Evolutionary conservation across 2,329 filamentous ascomycete genomes (phyloP).

Genomic region (Aureobasidium uvarum): DNA sequence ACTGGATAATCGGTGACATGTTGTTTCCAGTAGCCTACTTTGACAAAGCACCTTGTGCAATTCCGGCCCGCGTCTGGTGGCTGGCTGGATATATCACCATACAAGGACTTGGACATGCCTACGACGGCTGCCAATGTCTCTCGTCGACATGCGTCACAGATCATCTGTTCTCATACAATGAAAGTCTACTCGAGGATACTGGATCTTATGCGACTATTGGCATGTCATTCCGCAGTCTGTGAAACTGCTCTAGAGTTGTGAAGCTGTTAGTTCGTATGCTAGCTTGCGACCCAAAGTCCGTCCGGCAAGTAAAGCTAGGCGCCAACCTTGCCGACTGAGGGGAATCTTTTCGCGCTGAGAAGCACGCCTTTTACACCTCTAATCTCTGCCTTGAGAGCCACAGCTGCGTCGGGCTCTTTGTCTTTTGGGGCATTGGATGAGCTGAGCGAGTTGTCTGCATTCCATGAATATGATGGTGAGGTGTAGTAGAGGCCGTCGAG

Average conservation of each 20-base stretch:
- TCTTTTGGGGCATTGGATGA: constrained; percentile 34
- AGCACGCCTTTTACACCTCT: constrained; percentile 75
- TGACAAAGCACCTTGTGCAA: neutral
- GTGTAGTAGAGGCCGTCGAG: constrained; percentile 59
- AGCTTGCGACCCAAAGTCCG: neutral
- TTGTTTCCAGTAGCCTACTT: neutral
- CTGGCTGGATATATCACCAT: neutral
- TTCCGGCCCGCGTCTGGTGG: neutral
- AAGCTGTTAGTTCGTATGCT: neutral
- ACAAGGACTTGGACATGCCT: neutral
- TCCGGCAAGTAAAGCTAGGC: neutral
- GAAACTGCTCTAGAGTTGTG: neutral
- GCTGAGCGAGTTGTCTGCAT: constrained; percentile 36
- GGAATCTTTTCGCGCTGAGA: constrained; percentile 71
- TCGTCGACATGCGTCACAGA: too few relatives aligned
- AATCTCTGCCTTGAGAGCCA: constrained; percentile 70
- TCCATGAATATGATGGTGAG: constrained; percentile 34
- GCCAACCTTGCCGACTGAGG: constrained; percentile 34
- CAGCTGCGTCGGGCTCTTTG: constrained; percentile 66
- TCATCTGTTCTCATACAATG: neutral
- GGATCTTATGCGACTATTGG: neutral
- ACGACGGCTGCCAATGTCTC: neutral
- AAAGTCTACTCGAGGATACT: neutral
- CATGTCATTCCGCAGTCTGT: neutral
- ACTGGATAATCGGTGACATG: neutral